These are phyloP conservation scores for Cyberlindnera sargentensis DNA, from an alignment of 805 yeast species.

Conservation along the genomic window DNA sequence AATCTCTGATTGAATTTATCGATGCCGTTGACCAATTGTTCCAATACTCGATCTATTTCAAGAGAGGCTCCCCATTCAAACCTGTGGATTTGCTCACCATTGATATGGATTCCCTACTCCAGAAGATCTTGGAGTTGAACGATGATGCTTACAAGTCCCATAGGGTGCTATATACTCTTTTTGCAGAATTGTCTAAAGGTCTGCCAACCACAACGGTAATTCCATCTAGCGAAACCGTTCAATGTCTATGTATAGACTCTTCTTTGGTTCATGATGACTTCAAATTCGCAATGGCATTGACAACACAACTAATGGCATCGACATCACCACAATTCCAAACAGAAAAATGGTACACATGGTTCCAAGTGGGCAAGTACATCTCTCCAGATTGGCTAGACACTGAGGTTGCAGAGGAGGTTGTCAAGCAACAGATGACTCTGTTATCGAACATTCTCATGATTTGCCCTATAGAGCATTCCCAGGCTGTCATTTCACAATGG, in stretches of 20 bases:
- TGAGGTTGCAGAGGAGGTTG: constrained; percentile 29
- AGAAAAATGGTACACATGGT: constrained; percentile 59
- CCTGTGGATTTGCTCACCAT: constrained; percentile 32
- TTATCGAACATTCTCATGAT: constrained; percentile 43
- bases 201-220: constrained; percentile 18
- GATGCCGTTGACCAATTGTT: constrained; percentile 26
- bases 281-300: constrained; percentile 40
- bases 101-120: constrained; percentile 31
- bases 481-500: constrained; percentile 59
- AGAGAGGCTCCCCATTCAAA: constrained; percentile 29
- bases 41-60: constrained; percentile 24
- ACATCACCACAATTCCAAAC: constrained; percentile 9
- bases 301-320: constrained; percentile 27
- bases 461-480: constrained; percentile 49
- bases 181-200: constrained; percentile 35
- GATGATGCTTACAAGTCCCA: constrained; percentile 40
- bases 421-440: constrained; percentile 47
- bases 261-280: constrained; percentile 61
- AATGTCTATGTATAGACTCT: constrained; percentile 55
- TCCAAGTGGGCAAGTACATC: constrained; percentile 39
- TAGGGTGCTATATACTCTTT: constrained; percentile 33
- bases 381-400: constrained; percentile 39
- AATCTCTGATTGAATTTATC: constrained; percentile 11
- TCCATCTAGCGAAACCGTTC: constrained; percentile 19
- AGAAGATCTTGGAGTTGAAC: constrained; percentile 46